Evolutionary conservation across 2,329 filamentous ascomycete species (phyloP).

Genomic region (Penicillium olsonii): DNA sequence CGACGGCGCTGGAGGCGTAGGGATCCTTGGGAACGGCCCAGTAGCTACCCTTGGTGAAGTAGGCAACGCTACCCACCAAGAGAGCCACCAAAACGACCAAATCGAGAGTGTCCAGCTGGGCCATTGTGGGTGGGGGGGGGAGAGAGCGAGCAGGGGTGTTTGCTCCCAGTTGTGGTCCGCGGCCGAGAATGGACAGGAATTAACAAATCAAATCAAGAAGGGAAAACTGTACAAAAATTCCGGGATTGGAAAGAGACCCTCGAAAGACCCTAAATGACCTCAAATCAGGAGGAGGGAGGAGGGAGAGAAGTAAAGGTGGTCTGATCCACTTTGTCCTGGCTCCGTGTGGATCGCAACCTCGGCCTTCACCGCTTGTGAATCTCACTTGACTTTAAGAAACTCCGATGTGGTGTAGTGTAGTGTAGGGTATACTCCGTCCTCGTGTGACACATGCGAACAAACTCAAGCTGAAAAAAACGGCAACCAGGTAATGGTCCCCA

Average conservation of each 20-base stretch:
- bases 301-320: constrained; percentile 8
- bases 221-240: not conserved
- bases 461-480: too few relatives aligned
- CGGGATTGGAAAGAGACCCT: not conserved
- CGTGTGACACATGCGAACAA: too few relatives aligned
- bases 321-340: constrained; percentile 7
- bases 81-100: constrained; percentile 85
- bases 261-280: constrained; percentile 1
- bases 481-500: too few relatives aligned
- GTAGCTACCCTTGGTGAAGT: constrained; percentile 96
- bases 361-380: constrained; percentile 7
- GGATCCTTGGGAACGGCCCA: constrained; percentile 83
- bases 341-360: constrained; percentile 7
- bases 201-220: not conserved
- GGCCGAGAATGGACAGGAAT: not conserved
- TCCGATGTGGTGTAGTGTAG: not conserved
- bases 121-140: constrained; percentile 60
- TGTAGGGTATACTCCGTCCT: too few relatives aligned
- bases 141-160: constrained; percentile 5
- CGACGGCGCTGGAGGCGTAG: constrained; percentile 70
- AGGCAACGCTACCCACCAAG: constrained; percentile 83
- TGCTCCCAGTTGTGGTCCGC: not conserved
- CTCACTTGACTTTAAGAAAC: not conserved
- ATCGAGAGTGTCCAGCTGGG: constrained; percentile 94
- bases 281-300: constrained; percentile 6